Evolutionary conservation across 768 basidiomycete genomes (phyloP), one percentile per base, ranked within the genome.

Genomic region (Epithele typhae): DNA sequence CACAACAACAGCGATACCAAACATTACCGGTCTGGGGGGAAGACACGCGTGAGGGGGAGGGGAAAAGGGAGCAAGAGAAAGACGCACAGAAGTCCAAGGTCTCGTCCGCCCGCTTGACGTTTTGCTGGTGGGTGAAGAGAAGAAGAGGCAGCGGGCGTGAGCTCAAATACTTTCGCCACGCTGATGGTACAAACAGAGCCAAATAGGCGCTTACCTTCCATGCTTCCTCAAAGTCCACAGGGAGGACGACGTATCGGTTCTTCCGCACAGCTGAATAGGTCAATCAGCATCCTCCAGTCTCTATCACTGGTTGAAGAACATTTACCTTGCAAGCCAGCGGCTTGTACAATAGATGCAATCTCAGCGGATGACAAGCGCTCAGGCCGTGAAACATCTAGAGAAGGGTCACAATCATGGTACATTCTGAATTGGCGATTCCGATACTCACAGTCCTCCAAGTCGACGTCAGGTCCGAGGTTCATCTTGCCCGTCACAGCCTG

Each of bases 151-250:
- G 17, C 8, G n/a, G 35, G 8, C 18, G 60, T 53, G 59, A 65
- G 59, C 58, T 59, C 40, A 64, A 59, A 56, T 59, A 56, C 40
- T 24, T 33, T 46, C 49, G 40, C 51, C 53, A 40, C 43, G 56
- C 30, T 57, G 33, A 47, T 52, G 54, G 49, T 51, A 60, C 69
- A 77, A 76, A 74, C 62, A 78, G 55, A 25, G 48, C 62, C 73
- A 82, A 84, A 81, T 54, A 77, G 79, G 27, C 27, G 27, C 89
- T 61, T 56, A 95, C 93, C 78, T 97, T 98, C 94, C 94, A 99
- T 63, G 93, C 93, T 67, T 98, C 95, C 64, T 99, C 96, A 59
- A 99, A 98, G 77, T 99, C 96, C 12, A 87, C 80, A 0, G 96
- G 95, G 18, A 98, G 73, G 62, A 99, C 94, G 37, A 99, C 81